These are phyloP conservation scores for Pterula multifida DNA, from an alignment of 1,284 basidiomycete genomes.

Conservation along the genomic window DNA sequence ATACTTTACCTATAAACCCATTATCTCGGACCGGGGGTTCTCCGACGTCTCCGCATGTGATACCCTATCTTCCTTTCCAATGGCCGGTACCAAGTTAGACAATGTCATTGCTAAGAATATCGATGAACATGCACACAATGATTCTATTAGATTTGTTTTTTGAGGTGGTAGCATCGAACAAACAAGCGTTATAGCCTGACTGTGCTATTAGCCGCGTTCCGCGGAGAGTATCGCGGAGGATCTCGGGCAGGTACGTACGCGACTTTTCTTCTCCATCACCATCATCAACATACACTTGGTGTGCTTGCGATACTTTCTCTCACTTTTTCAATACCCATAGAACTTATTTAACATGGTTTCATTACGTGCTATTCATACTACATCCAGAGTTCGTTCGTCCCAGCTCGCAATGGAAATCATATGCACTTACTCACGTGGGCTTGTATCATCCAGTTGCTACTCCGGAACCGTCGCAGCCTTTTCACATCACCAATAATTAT, in stretches of 20 bases:
- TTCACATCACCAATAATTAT: slow-evolving; percentile 30
- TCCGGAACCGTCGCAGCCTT: slow-evolving; percentile 15
- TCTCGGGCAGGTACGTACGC: not conserved
- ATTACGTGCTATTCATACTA: slow-evolving; percentile 9
- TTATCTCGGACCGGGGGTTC: too few species aligned
- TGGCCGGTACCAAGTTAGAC: not conserved
- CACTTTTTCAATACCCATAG: not conserved
- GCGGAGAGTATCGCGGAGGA: slow-evolving; percentile 2
- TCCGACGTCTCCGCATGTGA: too few species aligned
- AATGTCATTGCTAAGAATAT: too few species aligned
- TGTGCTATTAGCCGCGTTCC: not conserved
- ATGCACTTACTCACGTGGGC: slow-evolving; percentile 17
- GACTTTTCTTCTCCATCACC: slow-evolving; percentile 1
- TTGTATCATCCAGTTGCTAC: slow-evolving; percentile 9
- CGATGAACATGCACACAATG: too few species aligned
- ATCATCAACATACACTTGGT: slow-evolving; percentile 2
- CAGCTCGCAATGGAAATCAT: not conserved
- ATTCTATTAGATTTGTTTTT: too few species aligned
- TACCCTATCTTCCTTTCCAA: too few species aligned
- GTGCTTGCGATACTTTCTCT: slow-evolving; percentile 1
- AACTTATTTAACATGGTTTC: not conserved
- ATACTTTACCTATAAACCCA: too few species aligned
- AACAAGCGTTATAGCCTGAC: too few species aligned
- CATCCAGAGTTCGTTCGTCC: slow-evolving; percentile 12
- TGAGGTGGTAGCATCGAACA: too few species aligned